phyloP scores from a whole-genome alignment of 1,284 basidiomycete species.

The Irpex sp. region DNA sequence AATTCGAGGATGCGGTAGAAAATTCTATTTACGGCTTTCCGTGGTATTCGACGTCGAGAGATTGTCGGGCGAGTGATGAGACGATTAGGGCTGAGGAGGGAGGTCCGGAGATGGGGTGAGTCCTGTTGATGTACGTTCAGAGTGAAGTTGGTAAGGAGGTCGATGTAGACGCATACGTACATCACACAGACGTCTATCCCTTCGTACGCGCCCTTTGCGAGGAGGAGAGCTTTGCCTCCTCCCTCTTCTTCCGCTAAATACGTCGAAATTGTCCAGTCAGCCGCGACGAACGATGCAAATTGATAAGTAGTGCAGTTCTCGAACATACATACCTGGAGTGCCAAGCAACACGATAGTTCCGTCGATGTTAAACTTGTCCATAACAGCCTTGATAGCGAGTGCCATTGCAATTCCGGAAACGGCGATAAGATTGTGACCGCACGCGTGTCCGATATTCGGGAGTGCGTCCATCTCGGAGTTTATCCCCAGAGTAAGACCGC shows the following conservation, averaged over 20 bases:
- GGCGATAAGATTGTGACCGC: slow-evolving; percentile 85
- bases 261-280: too few species aligned
- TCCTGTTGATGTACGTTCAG: background rate
- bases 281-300: too few species aligned
- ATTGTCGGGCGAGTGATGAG: background rate
- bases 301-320: too few species aligned
- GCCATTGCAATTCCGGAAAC: slow-evolving; percentile 75
- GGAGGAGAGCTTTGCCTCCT: slow-evolving; percentile 72
- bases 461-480: slow-evolving; percentile 71
- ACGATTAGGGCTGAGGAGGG: background rate
- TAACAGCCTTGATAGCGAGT: slow-evolving; percentile 61
- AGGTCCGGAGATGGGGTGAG: background rate
- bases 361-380: slow-evolving; percentile 47
- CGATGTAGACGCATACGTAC: slow-evolving; percentile 30
- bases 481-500: slow-evolving; percentile 61
- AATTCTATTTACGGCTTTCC: background rate
- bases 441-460: slow-evolving; percentile 64
- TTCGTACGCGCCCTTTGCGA: slow-evolving; percentile 69
- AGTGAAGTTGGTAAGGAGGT: background rate
- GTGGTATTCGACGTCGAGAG: background rate
- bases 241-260: slow-evolving; percentile 70
- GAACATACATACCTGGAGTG: background rate
- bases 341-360: slow-evolving; percentile 78
- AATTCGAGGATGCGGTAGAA: background rate
- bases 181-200: slow-evolving; percentile 77